phyloP scores from a whole-genome alignment of 495 filamentous ascomycete genomes.

The Aspergillus wentii region DNA sequence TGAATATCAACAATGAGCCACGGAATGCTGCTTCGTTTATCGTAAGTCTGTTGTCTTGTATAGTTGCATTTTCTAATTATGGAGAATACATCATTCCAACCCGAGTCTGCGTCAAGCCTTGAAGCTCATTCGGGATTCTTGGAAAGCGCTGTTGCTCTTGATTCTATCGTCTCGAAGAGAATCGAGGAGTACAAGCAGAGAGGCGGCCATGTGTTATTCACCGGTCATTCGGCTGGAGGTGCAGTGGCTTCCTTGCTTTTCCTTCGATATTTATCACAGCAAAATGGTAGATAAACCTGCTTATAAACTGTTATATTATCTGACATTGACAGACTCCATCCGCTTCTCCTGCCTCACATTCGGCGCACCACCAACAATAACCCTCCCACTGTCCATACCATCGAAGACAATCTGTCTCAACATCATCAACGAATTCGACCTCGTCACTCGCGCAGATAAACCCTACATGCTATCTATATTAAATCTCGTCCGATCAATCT shows the following conservation, averaged over 20 bases:
- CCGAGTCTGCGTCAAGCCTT: not conserved
- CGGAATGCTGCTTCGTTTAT: constrained; percentile 1
- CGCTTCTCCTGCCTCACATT: constrained; percentile 3
- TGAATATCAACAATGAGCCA: constrained; percentile 1
- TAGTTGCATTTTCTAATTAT: not conserved
- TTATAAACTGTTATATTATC: not conserved
- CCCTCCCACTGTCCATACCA: not conserved
- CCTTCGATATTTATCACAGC: constrained; percentile 1
- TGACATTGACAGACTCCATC: not conserved
- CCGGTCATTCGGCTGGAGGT: constrained; percentile 2
- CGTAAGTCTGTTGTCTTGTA: not conserved
- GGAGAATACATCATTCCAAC: not conserved
- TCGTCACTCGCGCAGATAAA: constrained; percentile 5
- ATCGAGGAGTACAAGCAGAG: not conserved
- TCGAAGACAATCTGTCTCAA: not conserved
- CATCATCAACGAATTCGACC: constrained; percentile 7
- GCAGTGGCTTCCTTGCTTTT: constrained; percentile 6
- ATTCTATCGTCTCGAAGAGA: not conserved
- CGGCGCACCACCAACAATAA: not conserved
- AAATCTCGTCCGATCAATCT: not conserved
- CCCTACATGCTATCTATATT: constrained; percentile 1
- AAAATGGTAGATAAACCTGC: not conserved
- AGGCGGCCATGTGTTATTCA: constrained; percentile 3
- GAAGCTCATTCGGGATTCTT: constrained; percentile 5
- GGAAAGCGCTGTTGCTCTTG: constrained; percentile 1